These are phyloP conservation scores for Xeromyces bisporus DNA, from an alignment of 495 filamentous ascomycete species.

Conservation along the genomic window DNA sequence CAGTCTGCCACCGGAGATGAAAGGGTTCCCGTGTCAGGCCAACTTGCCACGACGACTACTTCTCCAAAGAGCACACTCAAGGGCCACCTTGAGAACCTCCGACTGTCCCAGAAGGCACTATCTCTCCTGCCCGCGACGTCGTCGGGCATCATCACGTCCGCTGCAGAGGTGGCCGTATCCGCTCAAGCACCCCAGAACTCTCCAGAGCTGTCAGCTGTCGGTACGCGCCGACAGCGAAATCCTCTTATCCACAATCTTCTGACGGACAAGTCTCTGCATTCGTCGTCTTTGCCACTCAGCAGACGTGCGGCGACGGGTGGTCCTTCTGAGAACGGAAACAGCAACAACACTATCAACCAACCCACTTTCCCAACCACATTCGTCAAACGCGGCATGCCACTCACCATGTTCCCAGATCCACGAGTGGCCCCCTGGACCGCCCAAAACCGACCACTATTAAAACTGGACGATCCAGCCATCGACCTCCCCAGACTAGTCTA, in stretches of 20 bases:
- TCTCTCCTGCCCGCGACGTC: constrained; percentile 69
- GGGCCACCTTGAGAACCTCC: constrained; percentile 56
- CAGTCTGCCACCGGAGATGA: constrained; percentile 4
- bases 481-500: constrained; percentile 66
- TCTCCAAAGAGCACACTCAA: constrained; percentile 9
- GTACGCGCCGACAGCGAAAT: constrained; percentile 64
- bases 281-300: constrained; percentile 67
- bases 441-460: constrained; percentile 37
- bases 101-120: constrained; percentile 47
- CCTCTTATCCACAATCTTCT: constrained; percentile 92
- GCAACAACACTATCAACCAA: constrained; percentile 12
- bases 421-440: constrained; percentile 45
- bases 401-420: constrained; percentile 66
- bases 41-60: not conserved
- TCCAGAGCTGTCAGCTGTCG: constrained; percentile 41
- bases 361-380: constrained; percentile 47
- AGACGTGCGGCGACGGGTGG: constrained; percentile 28
- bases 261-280: constrained; percentile 83
- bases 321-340: too few species aligned
- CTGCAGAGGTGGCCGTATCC: constrained; percentile 59
- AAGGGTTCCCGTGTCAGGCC: constrained; percentile 1
- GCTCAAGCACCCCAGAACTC: constrained; percentile 24
- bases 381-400: constrained; percentile 75
- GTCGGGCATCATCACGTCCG: constrained; percentile 76
- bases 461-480: constrained; percentile 60